Conservation (phyloP, 2,329 filamentous ascomycete species). For the Fusarium torulosum region DNA sequence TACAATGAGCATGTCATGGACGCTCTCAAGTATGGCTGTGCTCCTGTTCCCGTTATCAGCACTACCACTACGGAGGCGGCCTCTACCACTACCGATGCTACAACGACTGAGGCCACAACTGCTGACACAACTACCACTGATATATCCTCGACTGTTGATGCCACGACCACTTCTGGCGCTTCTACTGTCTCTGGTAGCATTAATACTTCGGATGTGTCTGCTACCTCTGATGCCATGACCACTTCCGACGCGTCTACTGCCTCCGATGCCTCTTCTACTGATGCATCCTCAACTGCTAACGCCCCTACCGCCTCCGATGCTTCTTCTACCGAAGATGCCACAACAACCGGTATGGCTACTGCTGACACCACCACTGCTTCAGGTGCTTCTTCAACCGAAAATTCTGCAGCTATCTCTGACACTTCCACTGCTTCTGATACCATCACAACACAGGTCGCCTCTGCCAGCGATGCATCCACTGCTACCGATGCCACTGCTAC, state of each 20-base stretch:
- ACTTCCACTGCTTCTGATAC: background rate
- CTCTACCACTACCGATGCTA: constrained; percentile 15
- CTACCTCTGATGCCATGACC: constrained; percentile 11
- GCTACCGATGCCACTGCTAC: background rate
- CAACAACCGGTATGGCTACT: background rate
- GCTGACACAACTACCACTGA: constrained; percentile 27
- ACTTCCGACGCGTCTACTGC: constrained; percentile 19
- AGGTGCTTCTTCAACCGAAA: constrained; percentile 13
- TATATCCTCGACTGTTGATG: background rate
- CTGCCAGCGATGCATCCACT: constrained; percentile 6
- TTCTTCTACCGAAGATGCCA: background rate
- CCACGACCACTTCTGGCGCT: constrained; percentile 1
- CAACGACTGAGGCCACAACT: constrained; percentile 22
- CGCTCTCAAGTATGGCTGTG: constrained; percentile 55
- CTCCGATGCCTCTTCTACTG: background rate
- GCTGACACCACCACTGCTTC: background rate
- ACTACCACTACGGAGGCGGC: constrained; percentile 33
- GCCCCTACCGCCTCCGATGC: background rate
- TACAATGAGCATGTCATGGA: constrained; percentile 56
- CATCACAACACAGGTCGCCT: background rate
- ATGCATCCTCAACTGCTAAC: constrained; percentile 1
- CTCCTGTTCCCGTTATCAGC: constrained; percentile 45
- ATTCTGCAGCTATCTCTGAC: constrained; percentile 13
- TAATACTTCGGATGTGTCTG: constrained; percentile 2
- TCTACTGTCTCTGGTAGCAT: constrained; percentile 1